Evolutionary conservation across 768 basidiomycete species (phyloP).

Genomic region (Nidularia pulvinata): DNA sequence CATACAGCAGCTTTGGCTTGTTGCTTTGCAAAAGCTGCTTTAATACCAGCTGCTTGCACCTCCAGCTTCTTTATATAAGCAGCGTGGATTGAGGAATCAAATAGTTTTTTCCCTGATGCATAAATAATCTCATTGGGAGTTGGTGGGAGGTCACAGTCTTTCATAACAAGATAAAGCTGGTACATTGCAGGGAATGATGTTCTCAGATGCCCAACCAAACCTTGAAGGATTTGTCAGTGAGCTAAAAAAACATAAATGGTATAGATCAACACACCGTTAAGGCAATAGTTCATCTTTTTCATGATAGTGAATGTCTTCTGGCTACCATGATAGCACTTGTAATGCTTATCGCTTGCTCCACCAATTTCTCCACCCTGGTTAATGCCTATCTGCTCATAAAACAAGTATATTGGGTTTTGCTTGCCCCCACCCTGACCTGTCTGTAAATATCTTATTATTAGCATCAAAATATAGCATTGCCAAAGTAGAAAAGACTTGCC

Average conservation of each 20-base stretch:
- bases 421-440: not conserved
- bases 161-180: not conserved
- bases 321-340: conserved; percentile 3
- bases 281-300: conserved; percentile 1
- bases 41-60: not conserved
- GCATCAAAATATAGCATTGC: too few species aligned
- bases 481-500: too few species aligned
- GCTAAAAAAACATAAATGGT: not conserved
- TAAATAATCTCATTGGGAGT: not conserved
- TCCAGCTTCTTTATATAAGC: conserved; percentile 1
- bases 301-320: not conserved
- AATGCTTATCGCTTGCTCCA: not conserved
- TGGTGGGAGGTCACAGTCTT: not conserved
- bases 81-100: not conserved
- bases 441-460: too few species aligned
- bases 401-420: conserved; percentile 1
- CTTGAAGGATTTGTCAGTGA: not conserved
- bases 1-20: conserved; percentile 1
- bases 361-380: not conserved
- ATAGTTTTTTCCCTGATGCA: conserved; percentile 1
- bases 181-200: not conserved
- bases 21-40: not conserved
- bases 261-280: not conserved
- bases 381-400: not conserved
- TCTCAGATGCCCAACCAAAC: conserved; percentile 1